Percentiles rank a stretch among this genome's conserved stretches.
These are phyloP conservation scores for Globisporangium uncinulatum DNA, from an alignment of 352 stramenopile species.

Conservation along the genomic window DNA sequence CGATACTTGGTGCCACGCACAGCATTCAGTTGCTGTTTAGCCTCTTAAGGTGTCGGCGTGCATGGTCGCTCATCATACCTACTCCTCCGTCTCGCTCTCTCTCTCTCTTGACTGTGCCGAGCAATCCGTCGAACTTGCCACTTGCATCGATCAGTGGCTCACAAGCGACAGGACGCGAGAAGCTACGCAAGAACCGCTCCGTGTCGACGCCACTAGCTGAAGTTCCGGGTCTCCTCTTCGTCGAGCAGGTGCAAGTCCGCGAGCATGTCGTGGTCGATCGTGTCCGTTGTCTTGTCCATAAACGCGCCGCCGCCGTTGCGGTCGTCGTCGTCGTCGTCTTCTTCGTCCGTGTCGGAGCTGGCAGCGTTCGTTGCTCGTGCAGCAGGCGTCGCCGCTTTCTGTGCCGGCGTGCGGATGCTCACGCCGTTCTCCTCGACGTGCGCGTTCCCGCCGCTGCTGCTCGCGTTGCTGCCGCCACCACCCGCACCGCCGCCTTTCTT, in stretches of 20 bases:
- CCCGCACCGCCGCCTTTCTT: slow-evolving; percentile 36
- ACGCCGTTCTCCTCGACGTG: slow-evolving; percentile 27
- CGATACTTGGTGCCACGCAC: not conserved
- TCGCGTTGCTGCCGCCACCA: slow-evolving; percentile 41
- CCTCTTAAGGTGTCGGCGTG: not conserved
- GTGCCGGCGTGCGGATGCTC: slow-evolving; percentile 41
- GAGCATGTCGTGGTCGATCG: slow-evolving; percentile 5
- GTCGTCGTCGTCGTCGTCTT: slow-evolving; percentile 33
- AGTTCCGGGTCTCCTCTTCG: slow-evolving; percentile 7
- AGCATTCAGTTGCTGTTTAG: not conserved
- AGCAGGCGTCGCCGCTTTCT: slow-evolving; percentile 9
- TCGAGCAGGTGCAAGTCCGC: slow-evolving; percentile 11
- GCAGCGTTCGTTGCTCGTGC: slow-evolving; percentile 16
- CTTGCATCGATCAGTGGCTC: no score
- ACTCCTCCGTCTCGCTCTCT: no score
- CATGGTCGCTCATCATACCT: no score
- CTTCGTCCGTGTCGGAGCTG: slow-evolving; percentile 75
- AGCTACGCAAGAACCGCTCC: no score
- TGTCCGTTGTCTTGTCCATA: slow-evolving; percentile 19
- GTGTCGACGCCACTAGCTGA: slow-evolving; percentile 1
- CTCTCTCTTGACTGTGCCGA: no score
- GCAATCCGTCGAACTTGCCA: no score
- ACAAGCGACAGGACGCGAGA: no score
- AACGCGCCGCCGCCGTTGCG: slow-evolving; percentile 39
- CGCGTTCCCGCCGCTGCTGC: slow-evolving; percentile 39